These are phyloP conservation scores for Hygrophorus russula DNA, from an alignment of 768 basidiomycete genomes.

Conservation along the genomic window DNA sequence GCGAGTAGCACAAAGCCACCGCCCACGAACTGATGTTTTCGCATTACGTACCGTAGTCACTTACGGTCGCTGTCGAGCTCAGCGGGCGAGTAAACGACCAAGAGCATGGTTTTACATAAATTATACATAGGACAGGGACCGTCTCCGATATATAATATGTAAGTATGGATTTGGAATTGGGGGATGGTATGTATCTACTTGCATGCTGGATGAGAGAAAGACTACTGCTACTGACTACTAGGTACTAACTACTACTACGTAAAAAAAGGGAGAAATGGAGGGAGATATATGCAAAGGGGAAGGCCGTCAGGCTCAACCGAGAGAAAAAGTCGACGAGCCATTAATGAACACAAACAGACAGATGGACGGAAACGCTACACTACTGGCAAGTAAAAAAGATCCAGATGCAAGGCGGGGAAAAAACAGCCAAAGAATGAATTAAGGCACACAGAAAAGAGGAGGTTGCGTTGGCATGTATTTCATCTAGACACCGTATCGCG, in stretches of 20 bases:
- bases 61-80: too few species aligned
- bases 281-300: too few species aligned
- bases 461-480: conserved; percentile 4
- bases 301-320: too few species aligned
- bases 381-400: conserved; percentile 23
- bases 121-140: too few species aligned
- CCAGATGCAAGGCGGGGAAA: conserved; percentile 37
- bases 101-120: too few species aligned
- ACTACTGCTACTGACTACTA: conserved; percentile 31
- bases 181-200: conserved; percentile 32
- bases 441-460: conserved; percentile 7
- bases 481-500: conserved; percentile 75
- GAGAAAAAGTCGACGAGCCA: too few species aligned
- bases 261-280: not conserved
- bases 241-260: conserved; percentile 12
- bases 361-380: conserved; percentile 5
- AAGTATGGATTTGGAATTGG: conserved; percentile 8
- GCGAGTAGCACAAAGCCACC: too few species aligned
- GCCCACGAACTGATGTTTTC: too few species aligned
- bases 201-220: conserved; percentile 30
- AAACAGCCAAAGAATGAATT: conserved; percentile 13
- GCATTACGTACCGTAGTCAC: too few species aligned
- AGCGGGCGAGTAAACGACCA: too few species aligned
- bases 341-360: too few species aligned
- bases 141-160: too few species aligned